Evolutionary conservation across 768 basidiomycete species (phyloP).

Genomic region (Gautieria morchelliformis): DNA sequence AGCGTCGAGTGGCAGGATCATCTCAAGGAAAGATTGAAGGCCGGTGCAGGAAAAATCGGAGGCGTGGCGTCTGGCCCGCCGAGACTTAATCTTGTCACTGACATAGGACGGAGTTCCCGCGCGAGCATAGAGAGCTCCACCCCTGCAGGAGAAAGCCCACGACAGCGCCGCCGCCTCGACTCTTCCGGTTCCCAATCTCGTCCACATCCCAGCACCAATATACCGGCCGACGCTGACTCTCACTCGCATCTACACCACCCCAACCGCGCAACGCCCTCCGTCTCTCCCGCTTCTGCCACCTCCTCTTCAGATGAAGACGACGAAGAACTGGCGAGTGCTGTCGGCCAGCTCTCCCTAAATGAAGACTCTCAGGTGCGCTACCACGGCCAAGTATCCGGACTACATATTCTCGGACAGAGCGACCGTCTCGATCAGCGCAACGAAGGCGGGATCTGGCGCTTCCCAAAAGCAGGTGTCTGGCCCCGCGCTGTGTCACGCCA

Average conservation of each 20-base stretch:
- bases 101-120: neutral
- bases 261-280: neutral
- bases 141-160: neutral
- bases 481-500: conserved; percentile 33
- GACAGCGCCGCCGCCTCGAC: conserved; percentile 1
- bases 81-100: neutral
- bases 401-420: conserved; percentile 62
- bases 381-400: conserved; percentile 77
- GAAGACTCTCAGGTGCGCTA: conserved; percentile 81
- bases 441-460: conserved; percentile 75
- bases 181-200: neutral
- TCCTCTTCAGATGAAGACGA: conserved; percentile 20
- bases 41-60: conserved; percentile 10
- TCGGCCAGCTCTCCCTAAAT: conserved; percentile 81
- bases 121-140: neutral
- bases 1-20: conserved; percentile 80
- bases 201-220: neutral
- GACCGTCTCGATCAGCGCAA: conserved; percentile 56
- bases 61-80: neutral
- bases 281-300: neutral
- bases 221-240: neutral
- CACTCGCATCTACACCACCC: neutral
- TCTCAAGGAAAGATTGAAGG: conserved; percentile 30
- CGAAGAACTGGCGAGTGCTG: conserved; percentile 46
- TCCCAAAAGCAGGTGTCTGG: conserved; percentile 87